Base-by-base conservation (phyloP, 2,329 filamentous ascomycete genomes). In the Phoma sp. region DNA sequence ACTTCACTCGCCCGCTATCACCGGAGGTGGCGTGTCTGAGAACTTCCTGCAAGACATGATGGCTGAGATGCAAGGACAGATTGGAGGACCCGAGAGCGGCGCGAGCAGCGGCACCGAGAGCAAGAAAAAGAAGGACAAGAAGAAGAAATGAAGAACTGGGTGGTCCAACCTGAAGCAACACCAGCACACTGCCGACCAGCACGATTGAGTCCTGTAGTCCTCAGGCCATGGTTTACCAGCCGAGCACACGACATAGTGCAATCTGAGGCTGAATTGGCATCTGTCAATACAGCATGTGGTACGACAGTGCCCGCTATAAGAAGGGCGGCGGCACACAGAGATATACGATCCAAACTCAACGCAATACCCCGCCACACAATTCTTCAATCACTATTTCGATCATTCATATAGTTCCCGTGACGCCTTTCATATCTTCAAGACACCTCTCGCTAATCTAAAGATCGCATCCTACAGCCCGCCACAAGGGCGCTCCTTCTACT, bases 31-130 rank as follows among this genome's bases (percentile, higher is more conserved):
- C 29, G 91, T 98, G 10, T 93, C 87, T 58, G 95, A 99, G 75
- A 96, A 98, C 71, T 86, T 97, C 57, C 87, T 98, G 69, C 92
- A 95, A 80, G 93, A 97, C 65, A 96, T 97, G 83, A 96, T 98
- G 93, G 88, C 87, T 69, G 92, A 96, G 79, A 96, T 98, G 91
- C 81, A 83, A 61, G 80, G 78, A 10, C 69, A 75, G 55, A 62
- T 68, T 47, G 69, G 63, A 34, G 69, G 59, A 9, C 47, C 47
- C 23, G 53, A 56, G 12, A 65, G 62, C 34, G 64, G 59, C 17
- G 61, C 65, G 38, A 62, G 63, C 34, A 67, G 66, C 26, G 67
- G 60, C 15, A 38, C 62, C 17, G 68, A 65, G 25, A 52, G 54
- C 12, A 72, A 68, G 51, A 72, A 72, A 50, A 75, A 74, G 56